Percentiles rank a stretch among this genome's conserved stretches.
These are phyloP conservation scores for Phytophthora cajani DNA, from an alignment of 352 stramenopile species.

Conservation along the genomic window DNA sequence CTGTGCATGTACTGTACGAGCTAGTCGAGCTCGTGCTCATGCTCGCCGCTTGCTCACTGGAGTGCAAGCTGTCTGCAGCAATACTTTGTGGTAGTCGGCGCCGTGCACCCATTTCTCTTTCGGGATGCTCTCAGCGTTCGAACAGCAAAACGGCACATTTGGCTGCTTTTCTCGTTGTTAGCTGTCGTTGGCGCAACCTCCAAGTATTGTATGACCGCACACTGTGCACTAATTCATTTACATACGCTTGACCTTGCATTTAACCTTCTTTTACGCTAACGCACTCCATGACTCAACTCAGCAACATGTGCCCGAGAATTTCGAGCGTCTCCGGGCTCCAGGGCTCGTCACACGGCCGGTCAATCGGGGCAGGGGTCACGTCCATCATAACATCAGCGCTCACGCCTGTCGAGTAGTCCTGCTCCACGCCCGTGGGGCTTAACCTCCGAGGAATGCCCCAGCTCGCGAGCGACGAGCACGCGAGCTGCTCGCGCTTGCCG, in stretches of 20 bases:
- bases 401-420: constrained; percentile 5
- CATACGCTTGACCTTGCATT: not conserved
- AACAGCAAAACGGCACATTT: constrained; percentile 32
- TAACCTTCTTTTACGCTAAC: not conserved
- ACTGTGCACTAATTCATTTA: not conserved
- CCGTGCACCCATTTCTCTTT: not conserved
- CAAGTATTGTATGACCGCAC: not conserved
- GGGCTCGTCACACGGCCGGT: constrained; percentile 32
- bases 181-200: constrained; percentile 8
- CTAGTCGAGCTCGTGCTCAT: no score
- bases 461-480: constrained; percentile 10
- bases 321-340: constrained; percentile 46
- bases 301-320: constrained; percentile 42
- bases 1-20: no score
- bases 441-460: constrained; percentile 8
- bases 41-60: not conserved
- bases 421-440: constrained; percentile 29
- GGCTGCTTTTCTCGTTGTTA: not conserved
- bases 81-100: not conserved
- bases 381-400: constrained; percentile 11
- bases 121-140: constrained; percentile 13
- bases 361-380: constrained; percentile 27
- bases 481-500: constrained; percentile 21
- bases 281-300: constrained; percentile 28
- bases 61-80: not conserved